These are phyloP conservation scores for Trichoderma polysporum DNA, from an alignment of 2,329 filamentous ascomycete species.

Conservation along the genomic window DNA sequence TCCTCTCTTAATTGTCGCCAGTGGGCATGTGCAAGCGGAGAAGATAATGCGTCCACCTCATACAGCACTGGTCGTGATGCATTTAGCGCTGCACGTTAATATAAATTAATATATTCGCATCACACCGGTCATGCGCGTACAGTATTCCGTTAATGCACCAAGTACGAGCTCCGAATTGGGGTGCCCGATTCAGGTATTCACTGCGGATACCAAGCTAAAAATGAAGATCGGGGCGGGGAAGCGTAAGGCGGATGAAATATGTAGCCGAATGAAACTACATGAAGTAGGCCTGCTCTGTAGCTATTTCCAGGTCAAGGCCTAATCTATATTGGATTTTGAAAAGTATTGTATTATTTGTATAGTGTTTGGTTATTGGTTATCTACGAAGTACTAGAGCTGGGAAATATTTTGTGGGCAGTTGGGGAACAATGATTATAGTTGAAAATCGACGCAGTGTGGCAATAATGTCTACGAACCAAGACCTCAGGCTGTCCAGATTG, in stretches of 20 bases:
- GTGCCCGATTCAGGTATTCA: slow-evolving; percentile 1
- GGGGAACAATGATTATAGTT: too few species aligned
- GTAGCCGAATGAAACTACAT: not conserved
- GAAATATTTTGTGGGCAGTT: not conserved
- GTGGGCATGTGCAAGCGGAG: not conserved
- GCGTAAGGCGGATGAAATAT: slow-evolving; percentile 13
- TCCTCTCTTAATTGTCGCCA: not conserved
- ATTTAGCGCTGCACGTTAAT: not conserved
- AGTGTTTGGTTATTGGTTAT: not conserved
- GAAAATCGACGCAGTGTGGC: too few species aligned
- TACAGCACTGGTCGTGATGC: too few species aligned
- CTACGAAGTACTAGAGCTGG: too few species aligned
- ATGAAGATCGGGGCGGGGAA: not conserved
- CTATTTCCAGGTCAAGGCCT: not conserved
- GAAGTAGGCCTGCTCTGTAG: too few species aligned
- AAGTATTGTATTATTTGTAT: too few species aligned
- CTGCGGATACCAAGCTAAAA: not conserved
- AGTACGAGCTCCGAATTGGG: not conserved
- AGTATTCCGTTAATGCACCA: not conserved
- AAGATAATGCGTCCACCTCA: not conserved
- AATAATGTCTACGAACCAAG: too few species aligned
- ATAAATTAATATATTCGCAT: not conserved
- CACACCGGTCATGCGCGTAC: not conserved
- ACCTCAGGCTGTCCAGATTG: too few species aligned
- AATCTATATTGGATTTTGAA: not conserved